Percentiles rank a stretch among this genome's conserved stretches.
Evolutionary conservation across 2,329 filamentous ascomycete species (phyloP).

Genomic region (Pezicula radicicola): DNA sequence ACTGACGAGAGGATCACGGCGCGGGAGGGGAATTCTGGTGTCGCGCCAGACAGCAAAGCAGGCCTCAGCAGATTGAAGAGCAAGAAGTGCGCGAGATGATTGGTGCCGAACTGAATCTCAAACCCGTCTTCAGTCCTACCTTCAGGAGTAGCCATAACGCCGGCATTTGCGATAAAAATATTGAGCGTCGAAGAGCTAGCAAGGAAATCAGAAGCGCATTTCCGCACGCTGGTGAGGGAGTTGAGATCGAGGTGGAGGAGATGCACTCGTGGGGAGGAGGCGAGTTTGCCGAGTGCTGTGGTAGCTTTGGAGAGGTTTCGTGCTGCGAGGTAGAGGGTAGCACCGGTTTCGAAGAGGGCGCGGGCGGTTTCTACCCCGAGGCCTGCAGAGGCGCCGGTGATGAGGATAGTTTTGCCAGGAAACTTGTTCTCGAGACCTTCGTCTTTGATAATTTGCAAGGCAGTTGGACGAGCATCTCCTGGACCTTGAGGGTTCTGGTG

Average conservation of each 20-base stretch:
- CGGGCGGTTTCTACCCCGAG: slow-evolving; percentile 33
- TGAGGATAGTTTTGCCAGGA: slow-evolving; percentile 34
- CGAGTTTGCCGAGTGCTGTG: slow-evolving; percentile 15
- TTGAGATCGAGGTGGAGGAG: slow-evolving; percentile 32
- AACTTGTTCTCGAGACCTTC: slow-evolving; percentile 20
- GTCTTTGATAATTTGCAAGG: slow-evolving; percentile 30
- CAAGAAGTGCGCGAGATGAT: slow-evolving; percentile 52
- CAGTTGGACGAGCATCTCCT: slow-evolving; percentile 9
- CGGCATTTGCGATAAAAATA: slow-evolving; percentile 24
- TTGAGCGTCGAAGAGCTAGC: slow-evolving; percentile 27
- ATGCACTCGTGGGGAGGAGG: slow-evolving; percentile 18
- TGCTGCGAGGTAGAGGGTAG: slow-evolving; percentile 29
- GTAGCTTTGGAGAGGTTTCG: slow-evolving; percentile 28
- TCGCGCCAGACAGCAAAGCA: slow-evolving; percentile 37
- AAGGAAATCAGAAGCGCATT: slow-evolving; percentile 25
- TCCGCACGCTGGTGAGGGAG: slow-evolving; percentile 29
- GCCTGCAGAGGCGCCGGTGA: slow-evolving; percentile 33
- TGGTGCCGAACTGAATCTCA: slow-evolving; percentile 49
- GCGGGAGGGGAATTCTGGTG: slow-evolving; percentile 38
- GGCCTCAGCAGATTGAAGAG: slow-evolving; percentile 47
- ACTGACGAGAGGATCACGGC: slow-evolving; percentile 43
- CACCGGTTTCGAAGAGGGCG: slow-evolving; percentile 30
- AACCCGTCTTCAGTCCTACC: slow-evolving; percentile 42
- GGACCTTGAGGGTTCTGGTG: slow-evolving; percentile 4
- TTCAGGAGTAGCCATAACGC: slow-evolving; percentile 16